Evolutionary conservation across 345 rosid genomes (phyloP).

Genomic region (Eucalyptus cloeziana): DNA sequence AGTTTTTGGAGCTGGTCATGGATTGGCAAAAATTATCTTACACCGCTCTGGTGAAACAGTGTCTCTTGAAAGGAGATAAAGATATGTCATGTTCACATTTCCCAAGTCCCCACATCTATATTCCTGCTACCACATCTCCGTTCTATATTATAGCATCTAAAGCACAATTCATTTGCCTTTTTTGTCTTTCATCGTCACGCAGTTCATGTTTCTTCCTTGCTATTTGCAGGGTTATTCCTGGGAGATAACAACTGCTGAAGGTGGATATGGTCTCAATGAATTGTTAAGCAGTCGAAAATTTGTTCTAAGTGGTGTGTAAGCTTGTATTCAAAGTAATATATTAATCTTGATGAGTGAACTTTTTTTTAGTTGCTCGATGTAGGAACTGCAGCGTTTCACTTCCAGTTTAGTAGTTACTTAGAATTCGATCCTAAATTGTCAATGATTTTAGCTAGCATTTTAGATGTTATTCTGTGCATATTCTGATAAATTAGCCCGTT

Average conservation of each 20-base stretch:
- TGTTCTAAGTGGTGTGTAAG: conserved; percentile 55
- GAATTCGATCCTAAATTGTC: not conserved
- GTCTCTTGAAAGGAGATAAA: not conserved
- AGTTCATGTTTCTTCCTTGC: not conserved
- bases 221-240: conserved; percentile 76
- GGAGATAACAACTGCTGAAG: conserved; percentile 95
- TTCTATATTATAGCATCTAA: not conserved
- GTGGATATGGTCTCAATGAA: conserved; percentile 87
- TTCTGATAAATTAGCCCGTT: not conserved
- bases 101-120: not conserved
- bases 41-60: not conserved
- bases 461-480: not conserved
- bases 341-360: not conserved
- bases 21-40: not conserved
- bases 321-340: not conserved
- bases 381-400: not conserved
- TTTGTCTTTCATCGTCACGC: not conserved
- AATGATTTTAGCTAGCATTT: not conserved
- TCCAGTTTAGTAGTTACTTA: not conserved
- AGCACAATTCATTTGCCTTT: not conserved
- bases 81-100: not conserved
- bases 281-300: conserved; percentile 56
- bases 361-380: not conserved
- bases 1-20: not conserved
- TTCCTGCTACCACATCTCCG: not conserved